Evolutionary conservation across 768 basidiomycete genomes (phyloP).

Genomic region (Sarcomyxa edulis): DNA sequence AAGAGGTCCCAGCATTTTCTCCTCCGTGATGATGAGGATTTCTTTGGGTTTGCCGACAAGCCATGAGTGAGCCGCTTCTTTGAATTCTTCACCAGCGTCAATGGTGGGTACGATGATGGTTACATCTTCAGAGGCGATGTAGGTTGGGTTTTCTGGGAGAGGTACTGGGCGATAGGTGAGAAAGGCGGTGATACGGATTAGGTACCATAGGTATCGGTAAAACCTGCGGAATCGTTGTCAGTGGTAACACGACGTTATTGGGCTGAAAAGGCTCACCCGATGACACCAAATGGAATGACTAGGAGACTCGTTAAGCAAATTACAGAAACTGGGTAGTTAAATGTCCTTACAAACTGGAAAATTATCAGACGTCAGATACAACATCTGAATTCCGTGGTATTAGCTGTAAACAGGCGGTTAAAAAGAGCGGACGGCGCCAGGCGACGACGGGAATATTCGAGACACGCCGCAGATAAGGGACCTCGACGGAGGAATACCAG

Average conservation of each 20-base stretch:
- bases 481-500: too few species aligned
- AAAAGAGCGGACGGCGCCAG: too few species aligned
- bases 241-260: background rate
- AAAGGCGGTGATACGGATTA: slow-evolving; percentile 78
- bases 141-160: slow-evolving; percentile 85
- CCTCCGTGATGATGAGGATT: slow-evolving; percentile 68
- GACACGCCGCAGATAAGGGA: too few species aligned
- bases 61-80: slow-evolving; percentile 90
- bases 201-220: slow-evolving; percentile 91
- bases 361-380: slow-evolving; percentile 87
- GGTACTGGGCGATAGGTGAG: slow-evolving; percentile 85
- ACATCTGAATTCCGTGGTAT: too few species aligned
- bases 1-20: slow-evolving; percentile 84
- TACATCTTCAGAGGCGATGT: slow-evolving; percentile 86
- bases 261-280: slow-evolving; percentile 49
- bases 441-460: too few species aligned
- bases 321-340: slow-evolving; percentile 5
- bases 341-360: slow-evolving; percentile 80
- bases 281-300: slow-evolving; percentile 90
- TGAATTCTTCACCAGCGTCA: slow-evolving; percentile 94
- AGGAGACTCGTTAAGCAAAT: slow-evolving; percentile 13
- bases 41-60: slow-evolving; percentile 88
- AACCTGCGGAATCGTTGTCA: slow-evolving; percentile 44
- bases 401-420: too few species aligned
- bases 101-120: slow-evolving; percentile 96